Base-by-base conservation (phyloP, 2,329 filamentous ascomycete species). In the Beauveria caledonica region DNA sequence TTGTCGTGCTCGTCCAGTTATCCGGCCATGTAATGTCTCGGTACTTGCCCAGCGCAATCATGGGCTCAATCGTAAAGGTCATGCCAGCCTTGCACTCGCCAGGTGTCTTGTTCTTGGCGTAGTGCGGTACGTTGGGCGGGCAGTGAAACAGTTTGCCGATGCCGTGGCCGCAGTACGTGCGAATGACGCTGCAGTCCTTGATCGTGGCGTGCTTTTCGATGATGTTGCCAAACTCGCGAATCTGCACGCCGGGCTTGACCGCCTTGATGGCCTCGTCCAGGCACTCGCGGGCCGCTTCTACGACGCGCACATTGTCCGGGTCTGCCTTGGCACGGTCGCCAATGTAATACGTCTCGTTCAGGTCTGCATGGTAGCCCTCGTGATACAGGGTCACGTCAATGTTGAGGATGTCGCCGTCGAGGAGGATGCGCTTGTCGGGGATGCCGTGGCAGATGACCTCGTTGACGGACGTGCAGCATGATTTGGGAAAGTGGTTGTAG, bases 371-470 rank as follows among this genome's bases (percentile, higher is more conserved):
- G 77, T 93, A 97, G 58, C 94, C 94, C 63, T 87, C 89, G 72
- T 97, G 92, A 75, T 95, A 99, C 48, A 99, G 78, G 1, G 92
- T 92, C 5, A 99, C 90, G 68, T 99, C 94, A 66, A 99, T 92
- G 77, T 99, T 99, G 70, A 99, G 78, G 65, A 99, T 97, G 69
- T 99, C 94, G 63, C 94, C 94, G 67, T 99, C 93, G 64, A 91
- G 76, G 1, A 99, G 81, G 8, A 89, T 80, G 60, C 94, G 86
- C 72, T 96, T 86, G 70, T 99, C 94, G 17, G 94, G 94, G 64
- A 99, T 99, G 58, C 94, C 94, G 79, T 99, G 94, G 78, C 94
- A 99, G 73, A 99, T 97, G 65, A 96, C 89, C 76, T 99, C 94
- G 78, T 99, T 99, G 54, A 90, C 77, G 3, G 93, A 97, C 3